These are phyloP conservation scores for Laburnicola sp. DNA, from an alignment of 2,329 filamentous ascomycete species.

Conservation along the genomic window DNA sequence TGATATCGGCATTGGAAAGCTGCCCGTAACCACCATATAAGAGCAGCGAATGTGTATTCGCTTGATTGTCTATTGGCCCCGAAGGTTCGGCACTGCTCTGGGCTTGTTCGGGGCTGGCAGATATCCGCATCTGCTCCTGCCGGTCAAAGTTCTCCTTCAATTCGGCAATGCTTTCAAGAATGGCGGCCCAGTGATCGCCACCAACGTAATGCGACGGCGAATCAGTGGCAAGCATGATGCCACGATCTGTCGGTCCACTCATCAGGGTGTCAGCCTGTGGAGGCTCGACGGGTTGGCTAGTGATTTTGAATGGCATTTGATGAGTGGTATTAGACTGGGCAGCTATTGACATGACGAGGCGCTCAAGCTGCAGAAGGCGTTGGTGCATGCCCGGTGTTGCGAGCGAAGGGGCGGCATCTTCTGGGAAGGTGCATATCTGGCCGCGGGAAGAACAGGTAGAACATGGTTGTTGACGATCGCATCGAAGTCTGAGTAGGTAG, in stretches of 20 bases:
- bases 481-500: background rate
- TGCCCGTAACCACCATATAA: background rate
- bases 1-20: background rate
- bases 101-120: too few species aligned
- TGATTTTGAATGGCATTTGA: too few species aligned
- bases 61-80: too few species aligned
- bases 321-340: too few species aligned
- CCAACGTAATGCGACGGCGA: background rate
- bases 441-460: background rate
- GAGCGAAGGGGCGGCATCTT: background rate
- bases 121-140: too few species aligned
- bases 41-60: background rate
- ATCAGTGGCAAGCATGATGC: background rate
- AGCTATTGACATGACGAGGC: too few species aligned
- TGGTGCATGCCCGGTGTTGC: background rate
- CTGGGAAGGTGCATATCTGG: background rate
- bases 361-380: too few species aligned
- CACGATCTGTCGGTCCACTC: background rate
- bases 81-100: too few species aligned
- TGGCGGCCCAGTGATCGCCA: background rate
- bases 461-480: background rate
- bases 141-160: background rate
- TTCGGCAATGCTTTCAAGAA: background rate
- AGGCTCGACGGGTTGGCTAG: too few species aligned
- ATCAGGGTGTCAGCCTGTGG: background rate